Base-by-base conservation (phyloP, 305 asterid species). In the Fraxinus angustifolia region DNA sequence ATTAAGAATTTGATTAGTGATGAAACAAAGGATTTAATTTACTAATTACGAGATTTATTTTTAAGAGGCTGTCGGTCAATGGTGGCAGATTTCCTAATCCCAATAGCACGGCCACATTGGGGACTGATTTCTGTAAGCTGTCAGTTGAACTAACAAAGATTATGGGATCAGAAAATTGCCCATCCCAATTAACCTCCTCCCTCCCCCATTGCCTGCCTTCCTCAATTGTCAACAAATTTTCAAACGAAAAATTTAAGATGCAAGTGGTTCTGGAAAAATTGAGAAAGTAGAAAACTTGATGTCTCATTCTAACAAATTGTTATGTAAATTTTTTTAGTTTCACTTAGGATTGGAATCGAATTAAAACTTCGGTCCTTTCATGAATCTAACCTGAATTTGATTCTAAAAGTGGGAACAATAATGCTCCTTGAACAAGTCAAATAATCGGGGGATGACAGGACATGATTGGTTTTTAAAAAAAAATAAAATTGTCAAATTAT, bases 61-160 rank as follows among this genome's bases (percentile, higher is more conserved):
- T 82, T 72, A 76, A 76, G 67, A 78, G 42, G 53, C 62, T 84
- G 86, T 82, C 84, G 90, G 91, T 86, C 91, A 88, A 90, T 14
- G 84, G 30, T 1, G 8, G 34, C 65, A 82, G 2, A 72, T 67
- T 40, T 73, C 62, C 35, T 34, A 21, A 58, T 77, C 21, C 62
- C 82, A 31, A 68, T 30, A 1, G 6, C 86, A 65, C 83, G 28
- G 76, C 83, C 70, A 68, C 86, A 38, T 79, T 73, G 76, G 75
- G 19, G 73, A 40, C 21, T 81, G 85, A 76, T 79, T 80, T 76
- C 8, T 33, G 23, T 35, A 75, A 80, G 6, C 65, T 79, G 85
- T 31, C 85, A 72, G 19, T 28, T 17, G 81, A 82, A 50, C 86
- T 68, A 62, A 78, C 87, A 85, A 83, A 86, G 88, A 86, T 87